Evolutionary conservation across 768 basidiomycete species (phyloP).

Genomic region (Suillus subaureus): DNA sequence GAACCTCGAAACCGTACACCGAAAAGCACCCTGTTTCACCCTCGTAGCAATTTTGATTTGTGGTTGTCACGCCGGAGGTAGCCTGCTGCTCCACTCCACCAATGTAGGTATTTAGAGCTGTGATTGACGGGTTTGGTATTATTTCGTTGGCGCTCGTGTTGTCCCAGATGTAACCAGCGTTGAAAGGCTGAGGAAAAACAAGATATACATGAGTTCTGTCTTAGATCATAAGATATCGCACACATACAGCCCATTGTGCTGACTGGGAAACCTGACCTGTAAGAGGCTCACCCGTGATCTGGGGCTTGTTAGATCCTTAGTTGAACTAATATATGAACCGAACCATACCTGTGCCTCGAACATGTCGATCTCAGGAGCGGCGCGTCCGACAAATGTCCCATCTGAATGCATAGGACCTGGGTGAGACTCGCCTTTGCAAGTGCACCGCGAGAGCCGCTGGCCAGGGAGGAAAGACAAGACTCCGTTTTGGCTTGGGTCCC

Average conservation of each 20-base stretch:
- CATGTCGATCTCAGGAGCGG: conserved; percentile 90
- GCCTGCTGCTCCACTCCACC: conserved; percentile 80
- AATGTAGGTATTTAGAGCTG: conserved; percentile 60
- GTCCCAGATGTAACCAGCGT: conserved; percentile 68
- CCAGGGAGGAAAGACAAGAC: conserved; percentile 76
- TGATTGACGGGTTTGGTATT: conserved; percentile 56
- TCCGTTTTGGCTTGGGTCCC: conserved; percentile 48
- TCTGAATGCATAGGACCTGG: conserved; percentile 79
- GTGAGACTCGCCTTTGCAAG: conserved; percentile 79
- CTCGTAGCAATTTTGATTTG: conserved; percentile 74
- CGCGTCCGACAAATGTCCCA: conserved; percentile 76
- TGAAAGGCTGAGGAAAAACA: conserved; percentile 60
- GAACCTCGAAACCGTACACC: conserved; percentile 78
- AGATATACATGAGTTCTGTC: neutral
- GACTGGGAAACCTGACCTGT: conserved; percentile 76
- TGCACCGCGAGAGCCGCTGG: conserved; percentile 84
- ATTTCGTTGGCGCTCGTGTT: conserved; percentile 62
- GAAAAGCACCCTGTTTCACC: conserved; percentile 60
- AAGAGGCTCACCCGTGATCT: conserved; percentile 51
- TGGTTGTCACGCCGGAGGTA: conserved; percentile 69
- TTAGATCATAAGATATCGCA: conserved; percentile 11
- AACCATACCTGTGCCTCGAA: conserved; percentile 72
- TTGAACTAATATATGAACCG: conserved; percentile 12
- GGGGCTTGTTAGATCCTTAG: conserved; percentile 25
- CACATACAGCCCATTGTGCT: conserved; percentile 77